Conservation (phyloP, 805 yeast species). For the Maudiozyma barnettii region DNA sequence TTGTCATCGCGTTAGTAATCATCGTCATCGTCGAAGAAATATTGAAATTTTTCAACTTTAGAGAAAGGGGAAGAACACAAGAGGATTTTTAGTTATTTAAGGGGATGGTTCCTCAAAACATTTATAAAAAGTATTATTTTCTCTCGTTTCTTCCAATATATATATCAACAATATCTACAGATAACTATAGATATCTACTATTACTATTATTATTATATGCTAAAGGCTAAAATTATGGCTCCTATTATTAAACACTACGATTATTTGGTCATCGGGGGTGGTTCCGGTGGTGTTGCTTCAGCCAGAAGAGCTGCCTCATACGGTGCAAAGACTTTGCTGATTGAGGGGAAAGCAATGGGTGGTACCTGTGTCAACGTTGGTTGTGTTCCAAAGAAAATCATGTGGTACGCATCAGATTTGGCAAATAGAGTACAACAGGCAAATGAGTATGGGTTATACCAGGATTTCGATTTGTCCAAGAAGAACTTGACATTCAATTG, state of each 20-base stretch:
- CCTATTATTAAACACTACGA: slow-evolving; percentile 61
- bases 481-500: slow-evolving; percentile 64
- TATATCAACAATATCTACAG: too few relatives aligned
- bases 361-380: slow-evolving; percentile 99
- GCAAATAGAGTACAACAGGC: slow-evolving; percentile 72
- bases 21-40: too few relatives aligned
- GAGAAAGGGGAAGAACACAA: too few relatives aligned
- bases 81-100: too few relatives aligned
- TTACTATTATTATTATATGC: neutral
- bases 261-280: slow-evolving; percentile 95
- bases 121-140: too few relatives aligned
- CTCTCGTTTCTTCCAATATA: too few relatives aligned
- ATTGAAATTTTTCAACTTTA: too few relatives aligned
- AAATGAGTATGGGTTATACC: slow-evolving; percentile 70
- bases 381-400: slow-evolving; percentile 96
- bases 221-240: slow-evolving; percentile 39
- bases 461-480: slow-evolving; percentile 41
- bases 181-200: too few relatives aligned
- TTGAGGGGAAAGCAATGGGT: slow-evolving; percentile 79
- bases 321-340: slow-evolving; percentile 78
- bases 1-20: too few relatives aligned
- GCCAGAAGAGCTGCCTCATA: slow-evolving; percentile 92
- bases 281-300: slow-evolving; percentile 98
- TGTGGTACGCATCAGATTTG: slow-evolving; percentile 95
- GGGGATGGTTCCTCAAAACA: too few relatives aligned